Conservation (phyloP, 1,284 basidiomycete species). For the Ceraceosorus guamensis region DNA sequence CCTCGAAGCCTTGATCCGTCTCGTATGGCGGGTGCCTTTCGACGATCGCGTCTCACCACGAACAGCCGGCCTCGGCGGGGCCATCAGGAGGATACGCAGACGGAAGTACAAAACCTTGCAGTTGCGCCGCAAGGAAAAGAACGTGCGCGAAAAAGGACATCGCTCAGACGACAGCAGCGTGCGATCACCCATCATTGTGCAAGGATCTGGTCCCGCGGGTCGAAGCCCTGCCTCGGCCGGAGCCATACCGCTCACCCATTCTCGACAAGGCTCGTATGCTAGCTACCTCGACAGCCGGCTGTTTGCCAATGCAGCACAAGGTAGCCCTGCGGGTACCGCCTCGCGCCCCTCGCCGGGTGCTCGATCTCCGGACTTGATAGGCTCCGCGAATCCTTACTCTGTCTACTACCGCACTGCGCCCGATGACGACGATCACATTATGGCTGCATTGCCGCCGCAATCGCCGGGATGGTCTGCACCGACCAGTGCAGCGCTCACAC, state of each 20-base stretch:
- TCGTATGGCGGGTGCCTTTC: conserved; percentile 73
- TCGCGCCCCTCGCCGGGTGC: neutral
- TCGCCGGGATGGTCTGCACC: neutral
- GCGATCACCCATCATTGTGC: conserved; percentile 3
- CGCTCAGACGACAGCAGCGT: conserved; percentile 13
- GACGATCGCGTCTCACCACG: conserved; percentile 54
- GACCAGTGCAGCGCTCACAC: neutral
- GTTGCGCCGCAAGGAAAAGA: conserved; percentile 9
- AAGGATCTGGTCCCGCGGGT: conserved; percentile 1
- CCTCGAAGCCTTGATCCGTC: conserved; percentile 69
- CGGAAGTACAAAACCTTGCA: conserved; percentile 26
- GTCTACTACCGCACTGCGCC: neutral
- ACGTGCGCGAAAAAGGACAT: neutral
- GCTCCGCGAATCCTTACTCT: conserved; percentile 15
- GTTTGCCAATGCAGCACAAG: conserved; percentile 1
- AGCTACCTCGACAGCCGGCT: conserved; percentile 31
- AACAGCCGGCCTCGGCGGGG: conserved; percentile 30
- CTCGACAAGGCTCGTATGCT: conserved; percentile 28
- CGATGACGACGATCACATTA: conserved; percentile 37
- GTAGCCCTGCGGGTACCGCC: neutral
- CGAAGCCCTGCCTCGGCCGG: conserved; percentile 16
- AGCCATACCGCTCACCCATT: conserved; percentile 24
- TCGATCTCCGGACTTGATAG: conserved; percentile 25
- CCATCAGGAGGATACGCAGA: conserved; percentile 25
- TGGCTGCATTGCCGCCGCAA: conserved; percentile 30